phyloP scores from a whole-genome alignment of 2,329 filamentous ascomycete genomes.

The Phyllosticta citrichinensis region DNA sequence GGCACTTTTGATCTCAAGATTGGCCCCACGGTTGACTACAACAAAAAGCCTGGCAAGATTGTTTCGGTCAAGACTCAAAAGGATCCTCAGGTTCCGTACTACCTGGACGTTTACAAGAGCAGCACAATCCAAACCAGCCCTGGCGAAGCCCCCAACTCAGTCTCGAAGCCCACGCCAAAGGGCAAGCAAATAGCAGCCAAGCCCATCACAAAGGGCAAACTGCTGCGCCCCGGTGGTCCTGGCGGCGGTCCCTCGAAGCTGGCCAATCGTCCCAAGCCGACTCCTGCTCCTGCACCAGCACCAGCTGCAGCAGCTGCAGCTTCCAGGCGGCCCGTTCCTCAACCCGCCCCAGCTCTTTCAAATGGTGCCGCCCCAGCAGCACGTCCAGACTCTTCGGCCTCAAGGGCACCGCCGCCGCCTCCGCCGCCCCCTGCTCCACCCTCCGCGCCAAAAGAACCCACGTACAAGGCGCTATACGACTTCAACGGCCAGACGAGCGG shows the following conservation, averaged over 20 bases:
- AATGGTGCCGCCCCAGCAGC: constrained; percentile 34
- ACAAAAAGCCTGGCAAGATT: constrained; percentile 94
- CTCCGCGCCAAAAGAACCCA: constrained; percentile 55
- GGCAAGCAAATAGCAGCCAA: constrained; percentile 77
- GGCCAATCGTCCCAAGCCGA: constrained; percentile 36
- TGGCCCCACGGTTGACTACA: constrained; percentile 67
- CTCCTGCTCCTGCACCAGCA: constrained; percentile 10
- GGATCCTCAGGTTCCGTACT: constrained; percentile 61
- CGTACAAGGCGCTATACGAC: constrained; percentile 85
- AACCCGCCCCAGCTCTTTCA: constrained; percentile 41
- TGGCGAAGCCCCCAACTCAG: constrained; percentile 74
- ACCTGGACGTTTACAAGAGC: constrained; percentile 82
- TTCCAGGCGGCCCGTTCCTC: constrained; percentile 16
- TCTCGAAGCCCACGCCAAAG: constrained; percentile 76
- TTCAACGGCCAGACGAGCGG: constrained; percentile 78
- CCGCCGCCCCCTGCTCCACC: constrained; percentile 58
- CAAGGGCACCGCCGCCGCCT: constrained; percentile 43
- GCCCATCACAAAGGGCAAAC: constrained; percentile 85
- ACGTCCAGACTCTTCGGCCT: constrained; percentile 31
- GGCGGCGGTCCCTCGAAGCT: constrained; percentile 68
- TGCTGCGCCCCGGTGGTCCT: constrained; percentile 84
- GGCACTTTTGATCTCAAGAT: constrained; percentile 76
- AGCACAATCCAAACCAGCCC: constrained; percentile 75
- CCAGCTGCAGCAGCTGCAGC: constrained; percentile 24
- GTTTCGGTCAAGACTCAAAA: constrained; percentile 82